phyloP scores from a whole-genome alignment of 768 basidiomycete genomes.

The Serendipita sp. region DNA sequence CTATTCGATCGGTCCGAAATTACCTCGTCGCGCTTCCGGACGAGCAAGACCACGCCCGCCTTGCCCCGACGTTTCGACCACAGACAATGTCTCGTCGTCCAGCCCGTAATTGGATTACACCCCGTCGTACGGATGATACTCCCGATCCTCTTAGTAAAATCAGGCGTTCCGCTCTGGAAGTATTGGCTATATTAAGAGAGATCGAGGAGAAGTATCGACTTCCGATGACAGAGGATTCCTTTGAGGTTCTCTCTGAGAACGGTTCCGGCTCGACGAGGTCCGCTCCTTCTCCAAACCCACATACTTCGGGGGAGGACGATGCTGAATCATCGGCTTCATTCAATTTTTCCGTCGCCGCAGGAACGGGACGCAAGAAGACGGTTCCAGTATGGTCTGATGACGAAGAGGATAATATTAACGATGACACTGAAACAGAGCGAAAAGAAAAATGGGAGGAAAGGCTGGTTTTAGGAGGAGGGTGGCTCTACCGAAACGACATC shows the following conservation, averaged over 20 bases:
- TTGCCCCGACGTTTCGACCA: conserved; percentile 37
- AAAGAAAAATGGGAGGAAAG: conserved; percentile 68
- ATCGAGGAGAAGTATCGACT: conserved; percentile 67
- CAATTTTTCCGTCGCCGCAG: conserved; percentile 45
- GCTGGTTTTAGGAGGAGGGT: conserved; percentile 64
- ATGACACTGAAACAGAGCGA: conserved; percentile 36
- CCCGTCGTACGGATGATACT: conserved; percentile 20
- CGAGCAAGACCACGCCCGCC: conserved; percentile 39
- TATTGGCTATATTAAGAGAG: conserved; percentile 59
- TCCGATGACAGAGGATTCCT: conserved; percentile 65
- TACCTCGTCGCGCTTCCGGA: conserved; percentile 72
- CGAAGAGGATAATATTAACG: conserved; percentile 27
- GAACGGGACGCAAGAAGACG: conserved; percentile 44
- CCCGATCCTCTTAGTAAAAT: conserved; percentile 53
- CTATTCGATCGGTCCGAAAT: conserved; percentile 69
- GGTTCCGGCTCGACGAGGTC: conserved; percentile 25
- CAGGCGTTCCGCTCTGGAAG: conserved; percentile 65
- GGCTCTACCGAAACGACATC: conserved; percentile 62
- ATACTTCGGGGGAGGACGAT: conserved; percentile 17
- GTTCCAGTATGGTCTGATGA: conserved; percentile 77
- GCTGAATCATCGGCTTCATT: conserved; percentile 20
- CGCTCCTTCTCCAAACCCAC: conserved; percentile 8
- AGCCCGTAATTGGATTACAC: conserved; percentile 20
- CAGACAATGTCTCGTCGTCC: conserved; percentile 22
- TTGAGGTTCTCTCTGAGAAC: conserved; percentile 63